Base-by-base conservation (phyloP, 441 rosid genomes). In the Gossypium trilobum region DNA sequence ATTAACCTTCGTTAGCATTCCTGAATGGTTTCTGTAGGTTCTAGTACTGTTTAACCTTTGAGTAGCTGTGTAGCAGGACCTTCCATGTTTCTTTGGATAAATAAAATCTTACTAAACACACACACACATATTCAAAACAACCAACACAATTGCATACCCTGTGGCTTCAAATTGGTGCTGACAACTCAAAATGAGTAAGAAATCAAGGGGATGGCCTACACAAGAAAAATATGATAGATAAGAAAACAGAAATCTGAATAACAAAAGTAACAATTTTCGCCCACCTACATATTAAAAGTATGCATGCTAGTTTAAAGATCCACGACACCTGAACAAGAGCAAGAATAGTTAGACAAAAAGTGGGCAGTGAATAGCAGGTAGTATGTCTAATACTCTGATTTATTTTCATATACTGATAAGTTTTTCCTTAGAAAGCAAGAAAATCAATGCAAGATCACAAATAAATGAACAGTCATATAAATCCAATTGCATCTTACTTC, bases 301-400 rank as follows among this genome's bases (percentile, higher is more conserved):
- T 51, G 44, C 64, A 74, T 81, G 79, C 82, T 87, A 95, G 81
- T 95, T 95, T 80, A 95, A 74, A 52, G 98, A 92, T 87, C 98
- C 96, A 72, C 92, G 98, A 36, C 99, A 95, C 87, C 98, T 92
- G 87, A 75, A 68, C 75, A 75, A 50, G 58, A 61, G 75, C 71
- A 61, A 69, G 50, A 63, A 33, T 29, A 19, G 66, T 68, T 63
- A 69, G 72, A 73, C 44, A 23, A 64, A 62, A 23, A 52, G n/a
- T 17, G 60, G 20, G 62, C 51, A 55, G 16, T 57, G 33, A 73
- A 62, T 71, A 33, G 60, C 65, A 22, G 31, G 51, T 22, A 19
- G 17, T 25, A 42, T 13, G 62, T 39, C 29, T 48, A 54, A 31
- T 5, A 31, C 7, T 31, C 36, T 31, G 7, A n/a, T 42, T 48